Evolutionary conservation across 768 basidiomycete species (phyloP).

Genomic region (Tephrocybe rancida): DNA sequence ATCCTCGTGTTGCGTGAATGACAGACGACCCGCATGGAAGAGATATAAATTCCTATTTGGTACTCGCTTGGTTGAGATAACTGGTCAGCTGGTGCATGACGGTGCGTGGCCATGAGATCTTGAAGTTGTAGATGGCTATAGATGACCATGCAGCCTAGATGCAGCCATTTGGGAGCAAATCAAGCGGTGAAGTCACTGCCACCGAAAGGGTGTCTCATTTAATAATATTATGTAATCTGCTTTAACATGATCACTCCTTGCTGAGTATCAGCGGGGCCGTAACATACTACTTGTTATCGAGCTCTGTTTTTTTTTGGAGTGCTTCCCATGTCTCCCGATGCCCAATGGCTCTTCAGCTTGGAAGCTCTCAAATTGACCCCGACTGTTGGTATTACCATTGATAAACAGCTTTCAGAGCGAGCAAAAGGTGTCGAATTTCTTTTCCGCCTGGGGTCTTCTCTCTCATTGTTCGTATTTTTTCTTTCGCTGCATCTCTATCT

Average conservation of each 20-base stretch:
- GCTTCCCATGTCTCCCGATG: conserved; percentile 15
- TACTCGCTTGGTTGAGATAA: background rate
- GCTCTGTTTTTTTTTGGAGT: background rate
- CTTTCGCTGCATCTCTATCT: conserved; percentile 14
- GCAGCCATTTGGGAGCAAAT: no score
- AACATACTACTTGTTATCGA: no score
- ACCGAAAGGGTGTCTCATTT: no score
- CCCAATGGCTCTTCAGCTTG: conserved; percentile 77
- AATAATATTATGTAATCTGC: no score
- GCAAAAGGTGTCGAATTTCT: conserved; percentile 85
- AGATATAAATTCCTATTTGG: background rate
- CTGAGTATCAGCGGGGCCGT: no score
- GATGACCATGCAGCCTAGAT: no score
- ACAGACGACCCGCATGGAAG: background rate
- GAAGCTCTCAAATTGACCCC: conserved; percentile 62
- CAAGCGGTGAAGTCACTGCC: no score
- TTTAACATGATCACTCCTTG: no score
- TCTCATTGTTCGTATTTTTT: conserved; percentile 63
- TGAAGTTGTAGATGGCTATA: no score
- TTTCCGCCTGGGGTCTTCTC: conserved; percentile 77
- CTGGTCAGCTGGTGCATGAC: no score
- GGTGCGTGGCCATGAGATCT: background rate
- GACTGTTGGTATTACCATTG: conserved; percentile 50
- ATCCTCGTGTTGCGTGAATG: conserved; percentile 6
- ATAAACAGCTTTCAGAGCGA: conserved; percentile 77